Conservation (phyloP, 495 filamentous ascomycete genomes). For the Penicillium desertorum region DNA sequence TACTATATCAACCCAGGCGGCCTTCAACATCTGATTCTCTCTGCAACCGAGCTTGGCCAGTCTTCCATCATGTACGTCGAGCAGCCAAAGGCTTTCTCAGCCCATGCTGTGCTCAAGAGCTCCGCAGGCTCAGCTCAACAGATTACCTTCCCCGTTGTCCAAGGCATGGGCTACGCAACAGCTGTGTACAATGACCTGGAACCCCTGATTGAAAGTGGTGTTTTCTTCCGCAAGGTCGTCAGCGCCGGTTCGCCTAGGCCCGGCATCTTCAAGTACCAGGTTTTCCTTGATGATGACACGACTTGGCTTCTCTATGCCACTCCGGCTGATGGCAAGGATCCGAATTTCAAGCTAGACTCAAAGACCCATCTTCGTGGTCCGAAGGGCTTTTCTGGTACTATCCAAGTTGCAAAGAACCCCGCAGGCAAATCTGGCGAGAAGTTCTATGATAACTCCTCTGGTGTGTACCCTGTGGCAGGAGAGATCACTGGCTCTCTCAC, state of each 20-base stretch:
- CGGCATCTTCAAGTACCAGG: conserved; percentile 75
- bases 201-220: conserved; percentile 70
- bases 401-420: conserved; percentile 79
- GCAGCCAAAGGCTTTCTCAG: conserved; percentile 66
- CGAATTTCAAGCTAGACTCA: conserved; percentile 49
- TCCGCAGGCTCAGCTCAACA: conserved; percentile 50
- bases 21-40: conserved; percentile 75
- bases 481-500: conserved; percentile 61
- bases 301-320: conserved; percentile 81
- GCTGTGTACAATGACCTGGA: conserved; percentile 68
- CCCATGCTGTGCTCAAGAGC: conserved; percentile 63
- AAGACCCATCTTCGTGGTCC: conserved; percentile 51
- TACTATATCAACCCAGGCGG: conserved; percentile 85
- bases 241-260: conserved; percentile 52
- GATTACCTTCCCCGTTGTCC: conserved; percentile 79
- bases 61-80: conserved; percentile 63
- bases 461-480: conserved; percentile 66
- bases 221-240: conserved; percentile 70
- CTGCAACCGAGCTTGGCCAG: conserved; percentile 67
- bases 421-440: conserved; percentile 59
- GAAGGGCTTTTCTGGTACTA: conserved; percentile 60
- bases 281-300: conserved; percentile 67
- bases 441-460: conserved; percentile 71
- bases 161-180: conserved; percentile 88
- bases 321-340: conserved; percentile 48